Base-by-base conservation (phyloP, 495 filamentous ascomycete species). In the Aspergillus coremiiformis region DNA sequence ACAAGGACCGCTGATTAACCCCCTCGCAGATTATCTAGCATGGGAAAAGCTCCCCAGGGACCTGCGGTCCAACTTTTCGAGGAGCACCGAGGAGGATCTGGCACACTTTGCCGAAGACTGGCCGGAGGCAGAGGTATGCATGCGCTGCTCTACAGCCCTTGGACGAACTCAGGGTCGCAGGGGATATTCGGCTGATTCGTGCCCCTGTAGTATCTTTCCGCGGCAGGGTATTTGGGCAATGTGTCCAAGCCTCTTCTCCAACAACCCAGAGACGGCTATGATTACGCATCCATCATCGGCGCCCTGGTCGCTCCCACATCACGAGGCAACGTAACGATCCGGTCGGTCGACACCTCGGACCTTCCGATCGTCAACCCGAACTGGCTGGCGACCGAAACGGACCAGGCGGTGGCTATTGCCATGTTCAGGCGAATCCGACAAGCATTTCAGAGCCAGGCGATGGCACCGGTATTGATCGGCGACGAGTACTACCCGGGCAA, bases 61-160 rank as follows among this genome's bases (percentile, higher is more conserved):
- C 3, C 43, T 67, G 9, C 65, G 72, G 21, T 32, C 45, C 0
- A 49, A 33, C 1, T 60, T 73, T 27, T 55, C 55, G 6, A 48
- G 56, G 21, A n/a, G 15, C 1, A 66, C 69, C 0, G 30, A 51
- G 10, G 21, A 23, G 0, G 56, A 62, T 33, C 59, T 81, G 2
- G 22, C 41, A 6, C 17, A 47, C 15, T 77, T 77, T 39, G 69
- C 78, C 0, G 44, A 49, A 0, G 78, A 84, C 58, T 84, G 80
- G 80, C 82, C 81, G 5, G 81, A 84, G 37, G 59, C 80, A 10
- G 79, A 84, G 61, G 59, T 51, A 68, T 7, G 32, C 19, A 29
- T 11, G n/a, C n/a, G n/a, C n/a, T n/a, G n/a, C n/a, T n/a, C n/a
- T n/a, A n/a, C n/a, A n/a, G n/a, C n/a, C n/a, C n/a, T n/a, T n/a